These are phyloP conservation scores for Sugiyamaella japonica DNA, from an alignment of 1,139 yeast genomes.

Conservation along the genomic window DNA sequence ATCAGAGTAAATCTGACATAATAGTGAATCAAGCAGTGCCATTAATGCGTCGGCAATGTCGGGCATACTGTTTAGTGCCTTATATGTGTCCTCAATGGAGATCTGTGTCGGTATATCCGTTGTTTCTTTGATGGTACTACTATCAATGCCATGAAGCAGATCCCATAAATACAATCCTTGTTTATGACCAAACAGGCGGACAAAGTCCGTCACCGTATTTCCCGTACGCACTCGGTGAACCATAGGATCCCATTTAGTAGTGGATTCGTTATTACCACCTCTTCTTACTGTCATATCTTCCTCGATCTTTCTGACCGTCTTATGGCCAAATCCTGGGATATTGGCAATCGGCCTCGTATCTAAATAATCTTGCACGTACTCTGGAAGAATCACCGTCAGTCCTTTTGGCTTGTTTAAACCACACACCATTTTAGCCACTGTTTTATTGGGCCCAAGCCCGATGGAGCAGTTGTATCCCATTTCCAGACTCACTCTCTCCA, in stretches of 20 bases:
- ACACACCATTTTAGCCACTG: constrained; percentile 40
- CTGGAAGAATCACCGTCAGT: constrained; percentile 36
- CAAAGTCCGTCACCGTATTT: constrained; percentile 11
- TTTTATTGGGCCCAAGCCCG: constrained; percentile 38
- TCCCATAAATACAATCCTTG: constrained; percentile 33
- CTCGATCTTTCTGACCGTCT: constrained; percentile 22
- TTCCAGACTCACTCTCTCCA: constrained; percentile 33
- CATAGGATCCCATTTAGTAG: background rate
- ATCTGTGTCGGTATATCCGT: constrained; percentile 36
- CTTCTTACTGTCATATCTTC: background rate
- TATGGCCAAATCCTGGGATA: constrained; percentile 39
- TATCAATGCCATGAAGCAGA: constrained; percentile 36
- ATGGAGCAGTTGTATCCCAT: constrained; percentile 40
- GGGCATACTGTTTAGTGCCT: constrained; percentile 14
- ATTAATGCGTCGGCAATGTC: constrained; percentile 25
- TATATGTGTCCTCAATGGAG: constrained; percentile 41
- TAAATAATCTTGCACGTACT: constrained; percentile 31
- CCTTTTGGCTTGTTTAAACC: constrained; percentile 39
- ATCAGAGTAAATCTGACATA: constrained; percentile 31
- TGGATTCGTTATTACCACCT: too few relatives aligned
- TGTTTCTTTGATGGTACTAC: constrained; percentile 28
- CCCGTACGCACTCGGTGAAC: constrained; percentile 16
- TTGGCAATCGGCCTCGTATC: constrained; percentile 25
- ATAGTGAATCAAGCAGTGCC: constrained; percentile 29
- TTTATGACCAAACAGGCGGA: constrained; percentile 20